These are phyloP conservation scores for Apodospora peruviana DNA, from an alignment of 495 filamentous ascomycete genomes.

Conservation along the genomic window DNA sequence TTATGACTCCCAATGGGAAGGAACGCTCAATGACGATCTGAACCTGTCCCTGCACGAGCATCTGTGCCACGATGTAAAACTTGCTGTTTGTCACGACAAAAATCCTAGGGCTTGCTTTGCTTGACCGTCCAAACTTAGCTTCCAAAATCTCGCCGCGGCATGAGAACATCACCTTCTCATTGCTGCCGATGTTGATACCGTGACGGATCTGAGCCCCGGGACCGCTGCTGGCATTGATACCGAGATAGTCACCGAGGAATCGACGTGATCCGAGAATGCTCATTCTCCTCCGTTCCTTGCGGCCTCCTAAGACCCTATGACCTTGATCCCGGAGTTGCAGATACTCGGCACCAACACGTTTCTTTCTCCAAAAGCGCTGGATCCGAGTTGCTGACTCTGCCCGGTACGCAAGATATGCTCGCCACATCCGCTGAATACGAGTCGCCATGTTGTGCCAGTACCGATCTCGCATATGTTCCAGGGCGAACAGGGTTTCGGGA, in stretches of 20 bases:
- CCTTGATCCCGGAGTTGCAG: constrained; percentile 84
- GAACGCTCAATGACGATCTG: constrained; percentile 75
- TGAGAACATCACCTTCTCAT: constrained; percentile 79
- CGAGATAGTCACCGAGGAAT: constrained; percentile 94
- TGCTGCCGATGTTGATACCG: constrained; percentile 53
- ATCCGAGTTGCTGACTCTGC: constrained; percentile 90
- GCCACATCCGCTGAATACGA: constrained; percentile 94
- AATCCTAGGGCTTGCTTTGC: constrained; percentile 82
- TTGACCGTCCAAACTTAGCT: constrained; percentile 91
- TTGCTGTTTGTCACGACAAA: constrained; percentile 79
- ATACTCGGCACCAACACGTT: constrained; percentile 80
- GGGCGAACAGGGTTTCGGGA: constrained; percentile 91
- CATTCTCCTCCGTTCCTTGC: constrained; percentile 87
- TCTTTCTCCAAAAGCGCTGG: constrained; percentile 90
- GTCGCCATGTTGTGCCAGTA: constrained; percentile 99
- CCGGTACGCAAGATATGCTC: constrained; percentile 88
- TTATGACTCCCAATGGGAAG: constrained; percentile 79
- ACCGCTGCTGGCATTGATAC: constrained; percentile 71
- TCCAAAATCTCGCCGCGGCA: constrained; percentile 84
- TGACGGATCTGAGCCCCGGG: constrained; percentile 77
- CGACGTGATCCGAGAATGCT: constrained; percentile 84
- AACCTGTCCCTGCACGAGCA: constrained; percentile 73
- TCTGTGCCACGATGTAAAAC: constrained; percentile 82
- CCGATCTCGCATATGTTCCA: constrained; percentile 94
- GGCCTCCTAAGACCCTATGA: constrained; percentile 72